These are phyloP conservation scores for Trametes cingulata DNA, from an alignment of 768 basidiomycete species.

Conservation along the genomic window DNA sequence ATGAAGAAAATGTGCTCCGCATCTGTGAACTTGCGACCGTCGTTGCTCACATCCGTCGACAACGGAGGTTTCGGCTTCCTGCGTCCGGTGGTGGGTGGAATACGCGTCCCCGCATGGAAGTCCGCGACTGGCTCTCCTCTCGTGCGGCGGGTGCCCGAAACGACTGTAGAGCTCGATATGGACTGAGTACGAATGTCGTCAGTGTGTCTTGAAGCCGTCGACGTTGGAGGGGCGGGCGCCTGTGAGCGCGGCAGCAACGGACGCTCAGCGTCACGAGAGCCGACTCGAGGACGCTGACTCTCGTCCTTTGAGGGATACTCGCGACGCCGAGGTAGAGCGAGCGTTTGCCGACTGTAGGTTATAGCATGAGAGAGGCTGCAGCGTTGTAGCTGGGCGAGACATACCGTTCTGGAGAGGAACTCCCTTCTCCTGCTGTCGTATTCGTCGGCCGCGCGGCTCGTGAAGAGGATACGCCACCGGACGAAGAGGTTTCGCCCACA, in stretches of 20 bases:
- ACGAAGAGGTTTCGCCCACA: neutral
- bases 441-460: neutral
- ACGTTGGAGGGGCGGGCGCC: too few species aligned
- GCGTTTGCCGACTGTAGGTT: neutral
- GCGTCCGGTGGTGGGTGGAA: neutral
- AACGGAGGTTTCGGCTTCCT: neutral
- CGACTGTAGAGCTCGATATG: neutral
- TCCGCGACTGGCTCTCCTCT: neutral
- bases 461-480: neutral
- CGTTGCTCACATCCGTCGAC: neutral
- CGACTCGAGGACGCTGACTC: too few species aligned
- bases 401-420: too few species aligned
- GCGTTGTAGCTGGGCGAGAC: too few species aligned
- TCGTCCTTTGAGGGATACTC: too few species aligned
- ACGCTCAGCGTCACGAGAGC: too few species aligned
- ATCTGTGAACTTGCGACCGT: neutral
- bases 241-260: too few species aligned
- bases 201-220: too few species aligned
- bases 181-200: neutral
- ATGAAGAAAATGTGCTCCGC: conserved; percentile 11
- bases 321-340: too few species aligned
- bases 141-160: neutral
- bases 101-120: neutral
- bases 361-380: neutral
- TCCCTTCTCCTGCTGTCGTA: neutral